Evolutionary conservation across 1,284 basidiomycete species (phyloP).

Genomic region (Cerioporus squamosus): DNA sequence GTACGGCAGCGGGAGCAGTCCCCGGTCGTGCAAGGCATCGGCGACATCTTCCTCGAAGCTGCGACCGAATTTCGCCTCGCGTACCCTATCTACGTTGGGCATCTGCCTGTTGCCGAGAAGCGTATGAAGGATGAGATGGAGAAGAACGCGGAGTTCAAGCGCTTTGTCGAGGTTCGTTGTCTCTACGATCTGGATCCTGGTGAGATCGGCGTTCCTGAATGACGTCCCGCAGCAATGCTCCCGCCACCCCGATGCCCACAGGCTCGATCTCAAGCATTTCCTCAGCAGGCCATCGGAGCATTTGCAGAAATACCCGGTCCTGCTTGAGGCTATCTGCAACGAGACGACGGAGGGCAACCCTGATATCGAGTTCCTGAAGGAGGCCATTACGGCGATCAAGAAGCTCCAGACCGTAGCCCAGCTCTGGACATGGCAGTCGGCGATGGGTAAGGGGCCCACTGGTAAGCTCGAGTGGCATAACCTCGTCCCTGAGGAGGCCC

Average conservation of each 20-base stretch:
- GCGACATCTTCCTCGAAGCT: constrained; percentile 89
- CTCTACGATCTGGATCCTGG: not conserved
- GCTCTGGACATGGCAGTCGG: constrained; percentile 84
- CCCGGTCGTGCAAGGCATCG: constrained; percentile 84
- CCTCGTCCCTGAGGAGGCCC: constrained; percentile 73
- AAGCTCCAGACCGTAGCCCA: constrained; percentile 79
- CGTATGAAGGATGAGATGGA: constrained; percentile 86
- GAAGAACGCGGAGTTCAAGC: constrained; percentile 79
- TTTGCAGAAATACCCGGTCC: constrained; percentile 87
- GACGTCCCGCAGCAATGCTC: constrained; percentile 49
- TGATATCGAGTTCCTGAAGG: constrained; percentile 77
- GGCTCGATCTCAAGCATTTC: constrained; percentile 88
- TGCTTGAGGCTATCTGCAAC: constrained; percentile 85
- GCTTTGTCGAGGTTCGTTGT: constrained; percentile 82
- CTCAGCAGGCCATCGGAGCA: constrained; percentile 88
- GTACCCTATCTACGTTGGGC: constrained; percentile 88
- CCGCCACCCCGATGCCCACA: constrained; percentile 69
- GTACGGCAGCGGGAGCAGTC: constrained; percentile 89
- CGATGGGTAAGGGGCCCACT: constrained; percentile 78
- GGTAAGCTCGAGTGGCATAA: constrained; percentile 89
- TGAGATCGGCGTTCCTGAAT: no score
- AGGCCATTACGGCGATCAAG: constrained; percentile 79
- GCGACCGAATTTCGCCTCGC: constrained; percentile 87
- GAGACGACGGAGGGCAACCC: constrained; percentile 80
- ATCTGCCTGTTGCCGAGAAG: constrained; percentile 86